phyloP scores from a whole-genome alignment of 2,329 filamentous ascomycete species.

The Cladosporium sp. region DNA sequence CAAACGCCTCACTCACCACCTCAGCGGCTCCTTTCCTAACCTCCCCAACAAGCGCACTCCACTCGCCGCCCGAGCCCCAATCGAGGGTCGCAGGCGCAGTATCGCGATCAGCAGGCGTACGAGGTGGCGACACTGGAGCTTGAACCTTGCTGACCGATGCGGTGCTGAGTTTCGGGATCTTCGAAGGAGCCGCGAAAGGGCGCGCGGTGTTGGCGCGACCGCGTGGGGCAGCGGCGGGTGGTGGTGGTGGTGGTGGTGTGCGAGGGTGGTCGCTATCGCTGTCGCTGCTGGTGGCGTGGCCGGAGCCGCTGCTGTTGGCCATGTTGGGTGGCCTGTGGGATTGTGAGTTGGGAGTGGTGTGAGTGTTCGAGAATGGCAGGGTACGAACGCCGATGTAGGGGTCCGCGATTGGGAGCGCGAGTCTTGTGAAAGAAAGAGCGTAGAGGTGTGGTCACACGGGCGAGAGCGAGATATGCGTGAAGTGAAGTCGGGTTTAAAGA shows the following conservation, averaged over 20 bases:
- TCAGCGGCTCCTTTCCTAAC: background rate
- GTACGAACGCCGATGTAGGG: background rate
- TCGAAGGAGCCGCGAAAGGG: background rate
- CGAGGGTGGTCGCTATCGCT: background rate
- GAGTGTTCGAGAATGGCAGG: background rate
- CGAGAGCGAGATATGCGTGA: background rate
- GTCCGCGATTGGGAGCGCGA: background rate
- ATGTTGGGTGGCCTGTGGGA: background rate
- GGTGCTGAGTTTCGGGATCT: background rate
- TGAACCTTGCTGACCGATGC: background rate
- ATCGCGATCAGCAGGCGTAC: background rate
- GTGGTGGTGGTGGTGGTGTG: background rate
- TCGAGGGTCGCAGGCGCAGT: background rate
- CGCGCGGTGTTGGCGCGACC: background rate
- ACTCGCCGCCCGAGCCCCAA: constrained; percentile 4
- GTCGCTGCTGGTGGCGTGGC: background rate
- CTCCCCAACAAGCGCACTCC: background rate
- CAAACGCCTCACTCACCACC: background rate
- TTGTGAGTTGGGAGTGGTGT: background rate
- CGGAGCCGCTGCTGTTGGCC: background rate
- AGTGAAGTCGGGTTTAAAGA: background rate
- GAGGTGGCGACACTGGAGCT: background rate
- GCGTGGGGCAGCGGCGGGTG: background rate
- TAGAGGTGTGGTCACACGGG: background rate
- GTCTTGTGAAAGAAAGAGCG: background rate